Percentiles rank a stretch among this genome's conserved stretches.
Evolutionary conservation across 257 asterid species (phyloP).

Genomic region (Perilla frutescens): DNA sequence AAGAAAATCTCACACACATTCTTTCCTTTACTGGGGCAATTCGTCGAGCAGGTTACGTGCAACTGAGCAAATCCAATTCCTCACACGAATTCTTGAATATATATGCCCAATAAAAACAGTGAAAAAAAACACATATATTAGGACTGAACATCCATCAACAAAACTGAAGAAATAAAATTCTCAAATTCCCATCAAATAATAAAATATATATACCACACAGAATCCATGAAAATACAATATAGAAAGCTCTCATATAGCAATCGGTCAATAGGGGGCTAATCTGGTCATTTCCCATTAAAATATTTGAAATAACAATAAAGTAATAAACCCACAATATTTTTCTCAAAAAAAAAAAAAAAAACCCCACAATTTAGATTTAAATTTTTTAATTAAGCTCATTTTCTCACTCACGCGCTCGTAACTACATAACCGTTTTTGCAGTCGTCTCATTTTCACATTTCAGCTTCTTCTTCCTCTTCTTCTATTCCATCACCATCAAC

Average conservation of each 20-base stretch:
- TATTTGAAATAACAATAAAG: background rate
- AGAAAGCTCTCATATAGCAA: background rate
- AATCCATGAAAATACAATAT: background rate
- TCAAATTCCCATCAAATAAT: background rate
- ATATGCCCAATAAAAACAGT: background rate
- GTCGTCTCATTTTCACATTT: slow-evolving; percentile 1
- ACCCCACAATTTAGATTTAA: background rate
- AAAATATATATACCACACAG: background rate
- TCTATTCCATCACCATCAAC: slow-evolving; percentile 27
- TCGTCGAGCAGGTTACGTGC: slow-evolving; percentile 43
- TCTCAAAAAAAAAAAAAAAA: too few relatives aligned
- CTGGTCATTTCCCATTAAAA: slow-evolving; percentile 21
- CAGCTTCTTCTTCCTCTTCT: slow-evolving; percentile 27
- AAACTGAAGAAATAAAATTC: background rate
- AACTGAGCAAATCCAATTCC: background rate
- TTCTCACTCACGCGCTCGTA: slow-evolving; percentile 35
- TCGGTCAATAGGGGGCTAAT: background rate
- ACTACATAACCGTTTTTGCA: slow-evolving; percentile 50
- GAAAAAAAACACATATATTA: background rate
- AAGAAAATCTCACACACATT: background rate
- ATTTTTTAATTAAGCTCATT: background rate
- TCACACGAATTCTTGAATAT: background rate
- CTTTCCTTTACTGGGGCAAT: slow-evolving; percentile 24
- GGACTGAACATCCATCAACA: background rate
- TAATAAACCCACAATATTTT: background rate